A percentile compares a stretch with the other conserved stretches of the same genome.
phyloP scores from a whole-genome alignment of 2,329 filamentous ascomycete genomes.

The Aphanocladium album region DNA sequence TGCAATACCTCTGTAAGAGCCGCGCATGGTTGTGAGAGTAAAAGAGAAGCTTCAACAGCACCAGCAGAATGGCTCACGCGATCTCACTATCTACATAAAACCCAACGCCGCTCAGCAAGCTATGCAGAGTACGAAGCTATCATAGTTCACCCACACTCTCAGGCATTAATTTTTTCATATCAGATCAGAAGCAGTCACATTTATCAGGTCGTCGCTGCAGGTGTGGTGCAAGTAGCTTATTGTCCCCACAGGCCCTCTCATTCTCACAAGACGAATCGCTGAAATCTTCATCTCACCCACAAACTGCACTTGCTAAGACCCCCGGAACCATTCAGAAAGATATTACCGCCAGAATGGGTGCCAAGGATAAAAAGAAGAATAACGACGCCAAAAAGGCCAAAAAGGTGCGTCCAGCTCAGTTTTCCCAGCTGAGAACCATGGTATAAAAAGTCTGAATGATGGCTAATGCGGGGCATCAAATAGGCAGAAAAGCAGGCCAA shows the following conservation, averaged over 20 bases:
- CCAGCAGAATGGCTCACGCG: not conserved
- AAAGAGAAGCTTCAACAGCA: too few species aligned
- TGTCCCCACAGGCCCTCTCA: constrained; percentile 8
- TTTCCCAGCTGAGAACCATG: not conserved
- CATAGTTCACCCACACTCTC: not conserved
- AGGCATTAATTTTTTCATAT: not conserved
- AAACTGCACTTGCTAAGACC: not conserved
- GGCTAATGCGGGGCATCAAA: constrained; percentile 10
- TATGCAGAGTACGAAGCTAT: too few species aligned
- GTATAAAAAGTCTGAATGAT: not conserved
- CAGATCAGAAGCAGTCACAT: too few species aligned
- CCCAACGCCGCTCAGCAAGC: too few species aligned
- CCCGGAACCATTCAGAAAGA: constrained; percentile 27
- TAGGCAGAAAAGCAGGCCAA: constrained; percentile 65
- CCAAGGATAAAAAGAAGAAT: constrained; percentile 49
- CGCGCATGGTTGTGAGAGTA: too few species aligned
- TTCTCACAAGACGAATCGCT: not conserved
- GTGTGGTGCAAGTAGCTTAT: not conserved
- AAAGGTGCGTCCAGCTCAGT: constrained; percentile 29
- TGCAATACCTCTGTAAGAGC: too few species aligned
- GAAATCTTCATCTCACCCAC: constrained; percentile 9
- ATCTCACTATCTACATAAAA: too few species aligned
- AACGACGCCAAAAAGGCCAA: constrained; percentile 47
- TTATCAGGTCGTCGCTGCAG: not conserved
- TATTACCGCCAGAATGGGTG: constrained; percentile 19